A percentile compares a stretch with the other conserved stretches of the same genome.
Conservation (phyloP, 2,329 filamentous ascomycete species). For the Colletotrichum tanaceti region DNA sequence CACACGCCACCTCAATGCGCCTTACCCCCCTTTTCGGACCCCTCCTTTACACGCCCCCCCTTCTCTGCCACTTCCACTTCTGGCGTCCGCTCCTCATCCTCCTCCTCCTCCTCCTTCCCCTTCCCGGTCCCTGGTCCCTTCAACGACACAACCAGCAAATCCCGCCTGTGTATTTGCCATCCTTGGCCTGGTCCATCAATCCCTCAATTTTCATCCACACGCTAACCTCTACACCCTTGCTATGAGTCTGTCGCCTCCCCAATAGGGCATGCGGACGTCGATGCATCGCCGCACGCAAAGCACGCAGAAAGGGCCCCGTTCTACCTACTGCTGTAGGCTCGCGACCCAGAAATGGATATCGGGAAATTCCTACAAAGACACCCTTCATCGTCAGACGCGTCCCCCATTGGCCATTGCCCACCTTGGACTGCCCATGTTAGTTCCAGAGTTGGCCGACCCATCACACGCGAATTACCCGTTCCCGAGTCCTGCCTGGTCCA, state of each 20-base stretch:
- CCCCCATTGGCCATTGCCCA: conserved; percentile 31
- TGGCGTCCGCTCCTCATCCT: too few species aligned
- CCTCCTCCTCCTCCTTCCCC: background rate
- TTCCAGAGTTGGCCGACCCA: conserved; percentile 34
- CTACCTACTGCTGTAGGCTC: conserved; percentile 1
- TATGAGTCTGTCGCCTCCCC: conserved; percentile 26
- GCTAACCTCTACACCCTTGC: conserved; percentile 21
- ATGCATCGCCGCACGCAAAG: conserved; percentile 37
- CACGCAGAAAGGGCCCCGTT: conserved; percentile 15
- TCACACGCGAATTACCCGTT: conserved; percentile 35
- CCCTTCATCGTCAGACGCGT: conserved; percentile 17
- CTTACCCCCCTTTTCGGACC: background rate
- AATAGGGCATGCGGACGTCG: conserved; percentile 29
- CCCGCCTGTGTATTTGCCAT: too few species aligned
- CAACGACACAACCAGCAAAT: too few species aligned
- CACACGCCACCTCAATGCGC: too few species aligned
- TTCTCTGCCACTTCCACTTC: too few species aligned
- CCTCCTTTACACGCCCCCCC: background rate
- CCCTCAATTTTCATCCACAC: conserved; percentile 15
- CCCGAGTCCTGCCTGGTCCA: conserved; percentile 36
- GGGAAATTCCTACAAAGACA: conserved; percentile 33
- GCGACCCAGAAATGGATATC: conserved; percentile 19
- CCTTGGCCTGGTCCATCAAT: conserved; percentile 28
- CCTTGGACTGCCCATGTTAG: conserved; percentile 27
- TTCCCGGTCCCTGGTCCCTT: conserved; percentile 29